Base-by-base conservation (phyloP, 2,329 filamentous ascomycete species). In the Paecilomyces dactylethromorphus region DNA sequence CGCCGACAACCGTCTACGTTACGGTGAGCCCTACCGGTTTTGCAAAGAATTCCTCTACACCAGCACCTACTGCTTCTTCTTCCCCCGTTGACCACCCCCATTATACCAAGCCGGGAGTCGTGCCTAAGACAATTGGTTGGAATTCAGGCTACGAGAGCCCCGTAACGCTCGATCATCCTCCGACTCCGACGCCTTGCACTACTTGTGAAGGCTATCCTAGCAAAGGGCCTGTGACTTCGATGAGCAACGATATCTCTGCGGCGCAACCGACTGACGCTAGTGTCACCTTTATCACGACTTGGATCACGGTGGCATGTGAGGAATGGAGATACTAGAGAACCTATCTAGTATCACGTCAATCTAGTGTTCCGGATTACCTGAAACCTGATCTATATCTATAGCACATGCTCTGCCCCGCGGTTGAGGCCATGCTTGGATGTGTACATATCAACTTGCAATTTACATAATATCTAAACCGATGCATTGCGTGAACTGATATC, bases 111-210 rank as follows among this genome's bases (percentile, higher is more conserved):
- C 65, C 64, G 18, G 65, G 65, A 61, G 63, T 60, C 33, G 65
- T 68, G 32, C 65, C 65, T 63, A 64, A 65, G 59, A 68, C 65
- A 58, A 64, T 68, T 60, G 65, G 65, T 60, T 68, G 65, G 65
- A 61, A 55, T 24, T 65, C 65, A 62, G 65, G 65, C 62, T 68
- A 68, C 52, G 60, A 60, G 57, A 64, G 66, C 60, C 65, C 65
- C 56, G 65, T 68, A 56, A 66, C 65, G 57, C 51, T 68, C 58
- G 59, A 63, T 6, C 39, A 45, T 8, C 39, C 39, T n/a, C 39
- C 39, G 39, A 45, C 39, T 18, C 53, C 39, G 39, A 45, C n/a
- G n/a, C 39, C 39, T 45, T 45, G 15, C 8, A 18, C 39, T 1
- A 10, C 39, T n/a, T 45, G 15, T 18, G 39, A 45, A 18, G n/a